These are phyloP conservation scores for Solanum rostratum DNA, from an alignment of 257 asterid genomes.

Conservation along the genomic window DNA sequence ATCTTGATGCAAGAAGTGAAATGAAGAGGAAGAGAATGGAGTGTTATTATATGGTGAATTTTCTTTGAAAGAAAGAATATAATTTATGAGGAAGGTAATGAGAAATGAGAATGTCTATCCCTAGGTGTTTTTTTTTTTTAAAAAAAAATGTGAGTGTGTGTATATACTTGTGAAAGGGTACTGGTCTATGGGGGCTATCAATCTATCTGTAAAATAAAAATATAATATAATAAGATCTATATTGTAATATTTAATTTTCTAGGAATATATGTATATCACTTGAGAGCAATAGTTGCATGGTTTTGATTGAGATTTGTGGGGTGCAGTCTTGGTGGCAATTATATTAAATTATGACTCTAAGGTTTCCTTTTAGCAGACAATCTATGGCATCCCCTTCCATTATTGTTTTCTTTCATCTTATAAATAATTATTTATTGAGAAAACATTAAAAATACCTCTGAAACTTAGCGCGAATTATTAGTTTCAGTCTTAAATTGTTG, in stretches of 20 bases:
- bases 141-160: neutral
- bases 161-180: neutral
- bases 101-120: slow-evolving; percentile 13
- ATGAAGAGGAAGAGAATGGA: slow-evolving; percentile 6
- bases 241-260: neutral
- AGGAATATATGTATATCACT: neutral
- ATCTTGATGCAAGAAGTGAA: slow-evolving; percentile 2
- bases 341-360: slow-evolving; percentile 10
- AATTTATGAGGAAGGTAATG: slow-evolving; percentile 24
- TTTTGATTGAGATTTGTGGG: slow-evolving; percentile 13
- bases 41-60: slow-evolving; percentile 4
- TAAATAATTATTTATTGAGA: neutral
- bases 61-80: neutral
- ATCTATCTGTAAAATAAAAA: slow-evolving; percentile 31
- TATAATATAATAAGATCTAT: neutral
- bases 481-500: too few relatives aligned
- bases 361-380: neutral
- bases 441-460: too few relatives aligned
- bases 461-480: too few relatives aligned
- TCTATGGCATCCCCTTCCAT: neutral
- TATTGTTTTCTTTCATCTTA: neutral
- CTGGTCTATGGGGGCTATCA: neutral
- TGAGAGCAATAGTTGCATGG: slow-evolving; percentile 12
- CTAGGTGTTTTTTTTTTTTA: neutral
- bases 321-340: slow-evolving; percentile 21